phyloP scores from a whole-genome alignment of 768 basidiomycete species.

The Fistulinella prunicolor region DNA sequence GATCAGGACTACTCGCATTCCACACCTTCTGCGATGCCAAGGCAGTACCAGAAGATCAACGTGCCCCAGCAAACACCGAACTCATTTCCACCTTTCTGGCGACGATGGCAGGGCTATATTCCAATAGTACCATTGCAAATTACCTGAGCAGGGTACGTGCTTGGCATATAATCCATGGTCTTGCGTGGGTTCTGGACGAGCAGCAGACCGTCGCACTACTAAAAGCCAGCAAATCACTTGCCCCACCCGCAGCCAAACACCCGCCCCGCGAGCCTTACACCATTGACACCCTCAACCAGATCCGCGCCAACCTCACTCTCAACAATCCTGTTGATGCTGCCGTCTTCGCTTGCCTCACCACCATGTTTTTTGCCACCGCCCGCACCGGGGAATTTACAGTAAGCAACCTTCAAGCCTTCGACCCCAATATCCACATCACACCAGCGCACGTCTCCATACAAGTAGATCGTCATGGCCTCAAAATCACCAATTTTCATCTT shows the following conservation, averaged over 20 bases:
- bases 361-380: slow-evolving; percentile 35
- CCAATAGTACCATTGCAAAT: slow-evolving; percentile 7
- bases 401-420: slow-evolving; percentile 28
- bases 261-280: slow-evolving; percentile 11
- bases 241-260: slow-evolving; percentile 15
- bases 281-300: background rate
- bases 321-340: slow-evolving; percentile 33
- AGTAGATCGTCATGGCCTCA: slow-evolving; percentile 24
- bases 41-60: slow-evolving; percentile 1
- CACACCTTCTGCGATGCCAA: background rate
- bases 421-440: slow-evolving; percentile 30
- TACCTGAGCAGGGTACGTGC: slow-evolving; percentile 17
- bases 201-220: slow-evolving; percentile 16
- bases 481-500: slow-evolving; percentile 8
- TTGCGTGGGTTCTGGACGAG: slow-evolving; percentile 8
- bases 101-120: background rate
- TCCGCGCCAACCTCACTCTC: background rate
- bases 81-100: slow-evolving; percentile 19
- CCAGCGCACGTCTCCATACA: slow-evolving; percentile 12
- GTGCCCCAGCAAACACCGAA: background rate
- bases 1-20: background rate
- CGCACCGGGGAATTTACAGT: slow-evolving; percentile 40
- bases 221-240: slow-evolving; percentile 6
- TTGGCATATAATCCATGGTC: slow-evolving; percentile 30
- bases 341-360: slow-evolving; percentile 37